Conservation (phyloP, 768 basidiomycete genomes). For the Paxillus ammoniavirescens region DNA sequence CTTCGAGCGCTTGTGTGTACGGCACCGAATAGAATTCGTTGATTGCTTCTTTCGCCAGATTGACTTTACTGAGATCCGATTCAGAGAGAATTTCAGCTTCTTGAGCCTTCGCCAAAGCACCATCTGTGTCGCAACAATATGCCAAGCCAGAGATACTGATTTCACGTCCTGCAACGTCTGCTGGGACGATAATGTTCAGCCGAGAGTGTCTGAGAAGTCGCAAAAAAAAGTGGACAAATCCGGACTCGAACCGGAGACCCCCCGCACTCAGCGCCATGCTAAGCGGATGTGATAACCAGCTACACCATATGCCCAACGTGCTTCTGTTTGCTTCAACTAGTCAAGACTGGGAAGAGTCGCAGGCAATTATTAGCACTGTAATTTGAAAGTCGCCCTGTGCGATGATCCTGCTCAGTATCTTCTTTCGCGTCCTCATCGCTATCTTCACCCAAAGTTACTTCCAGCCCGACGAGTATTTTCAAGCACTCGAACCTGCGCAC, state of each 20-base stretch:
- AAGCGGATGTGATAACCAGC: constrained; percentile 24
- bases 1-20: not conserved
- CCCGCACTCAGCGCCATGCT: constrained; percentile 2
- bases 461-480: constrained; percentile 97
- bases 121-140: too few relatives aligned
- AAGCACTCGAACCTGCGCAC: constrained; percentile 92
- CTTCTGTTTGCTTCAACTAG: not conserved
- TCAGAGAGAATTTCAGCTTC: too few relatives aligned
- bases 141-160: too few relatives aligned
- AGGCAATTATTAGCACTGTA: too few relatives aligned
- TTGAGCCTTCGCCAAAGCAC: too few relatives aligned
- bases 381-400: too few relatives aligned
- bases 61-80: too few relatives aligned
- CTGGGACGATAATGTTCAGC: too few relatives aligned
- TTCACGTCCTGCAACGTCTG: too few relatives aligned
- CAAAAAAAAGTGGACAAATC: constrained; percentile 5
- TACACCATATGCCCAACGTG: constrained; percentile 19
- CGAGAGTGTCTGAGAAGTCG: not conserved
- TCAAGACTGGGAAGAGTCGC: not conserved
- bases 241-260: constrained; percentile 14
- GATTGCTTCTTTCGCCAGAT: too few relatives aligned
- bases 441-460: constrained; percentile 82
- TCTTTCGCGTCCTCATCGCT: constrained; percentile 58
- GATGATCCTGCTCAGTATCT: constrained; percentile 37
- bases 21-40: not conserved